Conservation (phyloP, 441 rosid genomes). For the Breynia disticha region DNA sequence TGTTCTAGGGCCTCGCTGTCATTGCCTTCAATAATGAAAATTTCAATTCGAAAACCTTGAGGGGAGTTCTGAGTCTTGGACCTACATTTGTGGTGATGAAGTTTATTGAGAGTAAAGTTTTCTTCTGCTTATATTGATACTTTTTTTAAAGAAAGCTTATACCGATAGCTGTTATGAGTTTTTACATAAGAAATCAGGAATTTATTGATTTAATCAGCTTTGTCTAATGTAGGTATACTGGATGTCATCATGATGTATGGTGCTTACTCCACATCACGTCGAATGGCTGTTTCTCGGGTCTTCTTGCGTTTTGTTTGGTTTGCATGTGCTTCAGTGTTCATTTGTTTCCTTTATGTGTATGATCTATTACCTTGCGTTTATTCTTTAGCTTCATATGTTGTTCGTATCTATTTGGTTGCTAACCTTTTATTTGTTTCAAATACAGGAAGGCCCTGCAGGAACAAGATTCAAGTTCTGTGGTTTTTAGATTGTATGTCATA, state of each 20-base stretch:
- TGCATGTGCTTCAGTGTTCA: slow-evolving; percentile 57
- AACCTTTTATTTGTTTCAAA: slow-evolving; percentile 9
- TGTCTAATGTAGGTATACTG: slow-evolving; percentile 56
- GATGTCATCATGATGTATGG: slow-evolving; percentile 97
- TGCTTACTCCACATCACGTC: slow-evolving; percentile 83
- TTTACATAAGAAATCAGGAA: no score
- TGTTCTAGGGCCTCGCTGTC: slow-evolving; percentile 67
- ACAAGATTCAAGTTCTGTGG: slow-evolving; percentile 36
- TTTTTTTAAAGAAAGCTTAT: background rate
- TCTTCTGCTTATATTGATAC: background rate
- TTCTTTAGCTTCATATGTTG: slow-evolving; percentile 12
- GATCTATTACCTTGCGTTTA: slow-evolving; percentile 18
- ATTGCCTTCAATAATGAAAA: slow-evolving; percentile 66
- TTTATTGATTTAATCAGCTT: slow-evolving; percentile 10
- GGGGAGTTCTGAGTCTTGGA: slow-evolving; percentile 85
- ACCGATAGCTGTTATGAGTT: background rate
- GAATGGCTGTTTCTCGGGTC: slow-evolving; percentile 74
- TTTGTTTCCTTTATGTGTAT: slow-evolving; percentile 92
- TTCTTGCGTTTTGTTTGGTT: slow-evolving; percentile 90
- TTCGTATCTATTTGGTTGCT: slow-evolving; percentile 1
- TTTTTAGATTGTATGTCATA: slow-evolving; percentile 65
- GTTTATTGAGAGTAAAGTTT: slow-evolving; percentile 67
- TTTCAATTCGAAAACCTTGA: slow-evolving; percentile 45
- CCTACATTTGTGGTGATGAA: slow-evolving; percentile 97
- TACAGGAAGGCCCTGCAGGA: slow-evolving; percentile 75